Evolutionary conservation across 2,329 filamentous ascomycete species (phyloP), one percentile per base, ranked within the genome.

Genomic region (Colletotrichum tofieldiae): DNA sequence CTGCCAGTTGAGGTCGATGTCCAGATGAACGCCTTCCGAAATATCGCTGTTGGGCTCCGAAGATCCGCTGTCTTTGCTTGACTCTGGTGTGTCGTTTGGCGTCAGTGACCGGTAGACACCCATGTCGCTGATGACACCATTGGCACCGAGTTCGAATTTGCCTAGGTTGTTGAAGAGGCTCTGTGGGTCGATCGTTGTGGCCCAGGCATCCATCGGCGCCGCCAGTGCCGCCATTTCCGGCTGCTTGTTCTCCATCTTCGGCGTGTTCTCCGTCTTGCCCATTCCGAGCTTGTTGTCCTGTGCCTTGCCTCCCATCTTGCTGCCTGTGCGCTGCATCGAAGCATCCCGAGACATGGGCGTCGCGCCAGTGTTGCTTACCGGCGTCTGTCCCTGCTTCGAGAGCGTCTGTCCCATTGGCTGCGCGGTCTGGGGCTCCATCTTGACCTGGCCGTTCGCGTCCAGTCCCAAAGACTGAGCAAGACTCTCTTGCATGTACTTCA

Each of bases 11-110:
- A 88, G 77, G 41, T 86, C 87, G 61, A 91, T 86, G 54, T 91
- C 89, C 18, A 90, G 81, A 20, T 81, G 79, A 4, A 86, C 84
- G 6, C 83, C 84, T 68, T 92, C 90, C 3, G 88, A 86, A 23
- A 91, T 87, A 75, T 92, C 90, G 76, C 89, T 91, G 73, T 87
- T 91, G 12, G 89, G 88, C 76, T 92, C 90, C 51, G 90, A 91
- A 11, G 83, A 79, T 5, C 87, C 86, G 75, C 86, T 87, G 68
- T 92, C 89, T 78, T 91, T 90, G 79, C 85, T 89, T 2, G 90
- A 92, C 75, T 91, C 90, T 0, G 90, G 90, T 9, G 90, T 92
- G 77, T 92, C 89, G 72, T 91, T 90, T 0, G 90, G 89, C 32
- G 90, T 90, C 68, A 88, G 81, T 1, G 87, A 85, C 26, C 86